Evolutionary conservation across 305 asterid genomes (phyloP).

Genomic region (Fraxinus dipetala): DNA sequence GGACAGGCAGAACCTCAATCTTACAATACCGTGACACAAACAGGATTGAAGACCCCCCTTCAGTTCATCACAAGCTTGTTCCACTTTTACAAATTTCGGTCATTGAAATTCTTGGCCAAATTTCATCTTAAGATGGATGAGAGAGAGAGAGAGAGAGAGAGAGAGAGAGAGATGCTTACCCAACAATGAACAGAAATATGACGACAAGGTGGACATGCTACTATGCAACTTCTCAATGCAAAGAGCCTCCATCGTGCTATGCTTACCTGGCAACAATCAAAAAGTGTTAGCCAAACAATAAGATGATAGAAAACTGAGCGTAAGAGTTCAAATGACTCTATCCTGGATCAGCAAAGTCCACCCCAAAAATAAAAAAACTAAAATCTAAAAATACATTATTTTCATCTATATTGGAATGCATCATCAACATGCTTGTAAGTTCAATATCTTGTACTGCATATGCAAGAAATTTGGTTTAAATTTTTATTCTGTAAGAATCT

Average conservation of each 20-base stretch:
- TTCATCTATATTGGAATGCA: slow-evolving; percentile 11
- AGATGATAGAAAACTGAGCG: not conserved
- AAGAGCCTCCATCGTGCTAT: not conserved
- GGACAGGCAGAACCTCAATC: not conserved
- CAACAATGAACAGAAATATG: not conserved
- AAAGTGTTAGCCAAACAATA: slow-evolving; percentile 7
- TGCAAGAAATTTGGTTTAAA: not conserved
- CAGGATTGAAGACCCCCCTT: not conserved
- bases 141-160: not conserved
- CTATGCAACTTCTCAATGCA: slow-evolving; percentile 1
- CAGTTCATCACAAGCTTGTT: not conserved
- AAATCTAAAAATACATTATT: not conserved
- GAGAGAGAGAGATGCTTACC: not conserved
- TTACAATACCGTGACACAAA: not conserved
- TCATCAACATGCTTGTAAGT: slow-evolving; percentile 16
- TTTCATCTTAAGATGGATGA: not conserved
- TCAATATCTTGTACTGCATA: slow-evolving; percentile 6
- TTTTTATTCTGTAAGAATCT: not conserved
- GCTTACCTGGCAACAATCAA: slow-evolving; percentile 21
- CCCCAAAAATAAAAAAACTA: not conserved
- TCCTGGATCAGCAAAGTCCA: not conserved
- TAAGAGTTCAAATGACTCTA: slow-evolving; percentile 1
- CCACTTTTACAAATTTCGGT: not conserved
- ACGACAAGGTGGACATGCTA: not conserved
- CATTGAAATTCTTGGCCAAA: not conserved